phyloP scores from a whole-genome alignment of 192 early-diverging fungal genomes.

The Backusella circina region DNA sequence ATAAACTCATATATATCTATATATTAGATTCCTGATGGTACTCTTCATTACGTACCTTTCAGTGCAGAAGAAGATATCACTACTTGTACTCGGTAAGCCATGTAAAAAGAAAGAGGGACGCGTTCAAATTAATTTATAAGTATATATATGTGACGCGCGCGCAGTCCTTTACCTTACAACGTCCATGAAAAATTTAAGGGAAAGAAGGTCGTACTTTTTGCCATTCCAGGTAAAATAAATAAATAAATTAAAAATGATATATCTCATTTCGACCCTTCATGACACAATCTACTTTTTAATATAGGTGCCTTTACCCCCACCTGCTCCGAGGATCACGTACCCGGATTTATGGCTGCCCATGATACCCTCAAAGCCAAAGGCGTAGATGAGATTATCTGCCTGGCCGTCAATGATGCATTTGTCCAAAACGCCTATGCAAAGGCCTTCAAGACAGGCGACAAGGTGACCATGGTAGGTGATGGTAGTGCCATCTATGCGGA shows the following conservation, averaged over 20 bases:
- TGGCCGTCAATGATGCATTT: constrained; percentile 51
- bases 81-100: constrained; percentile 31
- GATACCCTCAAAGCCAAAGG: constrained; percentile 64
- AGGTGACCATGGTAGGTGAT: constrained; percentile 72
- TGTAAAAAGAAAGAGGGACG: not conserved
- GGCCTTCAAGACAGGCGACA: constrained; percentile 37
- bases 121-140: not conserved
- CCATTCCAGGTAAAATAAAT: constrained; percentile 56
- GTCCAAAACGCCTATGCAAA: constrained; percentile 55
- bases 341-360: constrained; percentile 54
- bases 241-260: not conserved
- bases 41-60: constrained; percentile 9
- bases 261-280: not conserved
- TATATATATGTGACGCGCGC: too few species aligned
- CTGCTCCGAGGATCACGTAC: constrained; percentile 64
- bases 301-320: constrained; percentile 57
- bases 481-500: constrained; percentile 66
- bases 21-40: constrained; percentile 30
- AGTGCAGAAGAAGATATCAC: constrained; percentile 30
- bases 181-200: constrained; percentile 50
- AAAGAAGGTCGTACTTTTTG: constrained; percentile 65
- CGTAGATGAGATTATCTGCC: constrained; percentile 64
- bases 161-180: constrained; percentile 28
- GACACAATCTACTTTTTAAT: not conserved
- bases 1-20: not conserved